Conservation (phyloP, 2,329 filamentous ascomycete genomes). For the Ramularia collo-cygni region DNA sequence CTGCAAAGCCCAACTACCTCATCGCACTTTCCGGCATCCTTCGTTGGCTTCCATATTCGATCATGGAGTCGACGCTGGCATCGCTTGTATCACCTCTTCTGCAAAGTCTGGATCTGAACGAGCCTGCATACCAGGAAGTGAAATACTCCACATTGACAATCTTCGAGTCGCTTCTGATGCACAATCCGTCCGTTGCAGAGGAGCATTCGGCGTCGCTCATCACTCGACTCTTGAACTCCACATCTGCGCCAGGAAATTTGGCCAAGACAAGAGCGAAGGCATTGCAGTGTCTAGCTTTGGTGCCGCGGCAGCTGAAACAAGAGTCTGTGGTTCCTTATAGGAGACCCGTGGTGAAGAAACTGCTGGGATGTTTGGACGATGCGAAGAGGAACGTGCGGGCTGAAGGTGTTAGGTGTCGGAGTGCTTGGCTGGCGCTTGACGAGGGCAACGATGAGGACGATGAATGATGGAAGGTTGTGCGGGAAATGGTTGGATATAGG, state of each 20-base stretch:
- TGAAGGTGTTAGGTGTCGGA: constrained; percentile 55
- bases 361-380: constrained; percentile 55
- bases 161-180: constrained; percentile 50
- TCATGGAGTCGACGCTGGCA: constrained; percentile 53
- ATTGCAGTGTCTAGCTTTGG: constrained; percentile 42
- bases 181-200: constrained; percentile 47
- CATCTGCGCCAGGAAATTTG: constrained; percentile 23
- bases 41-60: constrained; percentile 51
- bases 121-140: constrained; percentile 39
- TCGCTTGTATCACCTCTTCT: constrained; percentile 55
- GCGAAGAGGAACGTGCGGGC: constrained; percentile 55
- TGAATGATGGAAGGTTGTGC: constrained; percentile 1
- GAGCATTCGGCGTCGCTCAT: constrained; percentile 54
- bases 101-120: constrained; percentile 50
- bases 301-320: constrained; percentile 42
- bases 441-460: constrained; percentile 50
- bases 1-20: constrained; percentile 54
- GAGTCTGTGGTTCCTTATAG: constrained; percentile 52
- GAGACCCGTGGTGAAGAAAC: constrained; percentile 48
- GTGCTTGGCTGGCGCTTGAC: constrained; percentile 54
- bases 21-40: constrained; percentile 58
- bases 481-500: too few species aligned
- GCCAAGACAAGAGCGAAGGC: constrained; percentile 42
- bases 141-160: constrained; percentile 56
- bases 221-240: constrained; percentile 46